phyloP scores from a whole-genome alignment of 148 eudicot genomes.

The Beta vulgaris region DNA sequence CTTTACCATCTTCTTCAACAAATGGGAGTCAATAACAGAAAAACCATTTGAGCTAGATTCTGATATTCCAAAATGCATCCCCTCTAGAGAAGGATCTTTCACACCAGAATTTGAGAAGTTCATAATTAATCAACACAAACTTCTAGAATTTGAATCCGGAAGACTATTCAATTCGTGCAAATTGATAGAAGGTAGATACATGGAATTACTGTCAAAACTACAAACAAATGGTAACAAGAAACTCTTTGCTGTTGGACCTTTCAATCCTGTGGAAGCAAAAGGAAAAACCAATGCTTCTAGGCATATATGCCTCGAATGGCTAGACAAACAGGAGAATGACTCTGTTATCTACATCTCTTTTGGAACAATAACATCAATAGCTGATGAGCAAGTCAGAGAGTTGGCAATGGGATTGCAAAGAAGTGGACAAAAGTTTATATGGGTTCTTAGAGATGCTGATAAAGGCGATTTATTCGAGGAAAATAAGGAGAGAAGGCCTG shows the following conservation, averaged over 20 bases:
- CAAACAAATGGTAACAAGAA: conserved; percentile 22
- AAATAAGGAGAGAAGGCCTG: conserved; percentile 14
- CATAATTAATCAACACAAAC: conserved; percentile 17
- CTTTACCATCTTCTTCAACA: conserved; percentile 28
- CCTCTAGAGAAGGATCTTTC: conserved; percentile 36
- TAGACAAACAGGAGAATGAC: conserved; percentile 48
- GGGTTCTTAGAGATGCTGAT: conserved; percentile 51
- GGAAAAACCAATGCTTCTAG: background rate
- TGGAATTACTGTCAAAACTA: conserved; percentile 32
- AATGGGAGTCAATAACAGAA: conserved; percentile 35
- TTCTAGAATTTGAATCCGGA: conserved; percentile 32
- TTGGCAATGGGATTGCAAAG: conserved; percentile 54
- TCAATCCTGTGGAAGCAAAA: conserved; percentile 29
- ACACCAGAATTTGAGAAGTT: conserved; percentile 32
- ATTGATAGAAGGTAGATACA: conserved; percentile 39
- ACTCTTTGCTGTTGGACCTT: conserved; percentile 48
- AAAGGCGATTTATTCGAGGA: conserved; percentile 10
- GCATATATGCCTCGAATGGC: conserved; percentile 46
- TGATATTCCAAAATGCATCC: conserved; percentile 17
- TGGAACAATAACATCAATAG: conserved; percentile 51
- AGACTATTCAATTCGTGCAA: conserved; percentile 39
- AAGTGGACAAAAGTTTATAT: conserved; percentile 57
- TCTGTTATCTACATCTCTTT: conserved; percentile 65
- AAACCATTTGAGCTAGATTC: conserved; percentile 30
- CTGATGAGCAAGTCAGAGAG: conserved; percentile 45